Percentiles rank a stretch among this genome's conserved stretches.
Evolutionary conservation across 257 asterid genomes (phyloP).

Genomic region (Solanum etuberosum): DNA sequence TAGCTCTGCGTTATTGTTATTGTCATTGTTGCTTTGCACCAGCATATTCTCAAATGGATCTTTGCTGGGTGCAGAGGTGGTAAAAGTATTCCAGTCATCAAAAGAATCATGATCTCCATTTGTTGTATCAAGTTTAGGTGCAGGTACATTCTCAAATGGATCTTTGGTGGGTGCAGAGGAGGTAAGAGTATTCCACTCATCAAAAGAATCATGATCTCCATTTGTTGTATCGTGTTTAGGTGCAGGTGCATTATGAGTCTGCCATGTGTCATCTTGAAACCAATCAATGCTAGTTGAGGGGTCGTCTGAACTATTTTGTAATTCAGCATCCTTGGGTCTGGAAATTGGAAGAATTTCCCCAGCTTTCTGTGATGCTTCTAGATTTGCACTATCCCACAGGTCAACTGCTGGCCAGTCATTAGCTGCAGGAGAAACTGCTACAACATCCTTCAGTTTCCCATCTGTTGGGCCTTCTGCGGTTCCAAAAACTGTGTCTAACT

Average conservation of each 20-base stretch:
- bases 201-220: conserved; percentile 28
- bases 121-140: background rate
- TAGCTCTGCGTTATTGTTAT: background rate
- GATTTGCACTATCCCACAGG: conserved; percentile 30
- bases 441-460: conserved; percentile 16
- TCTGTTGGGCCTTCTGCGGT: conserved; percentile 16
- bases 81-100: conserved; percentile 10
- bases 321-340: conserved; percentile 14
- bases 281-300: conserved; percentile 30
- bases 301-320: conserved; percentile 8
- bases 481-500: conserved; percentile 59
- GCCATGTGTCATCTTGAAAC: conserved; percentile 41
- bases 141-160: conserved; percentile 23
- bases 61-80: background rate
- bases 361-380: conserved; percentile 16
- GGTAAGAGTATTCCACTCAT: conserved; percentile 66
- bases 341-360: conserved; percentile 26
- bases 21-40: background rate
- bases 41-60: background rate
- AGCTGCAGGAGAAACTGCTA: conserved; percentile 30
- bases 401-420: conserved; percentile 46
- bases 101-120: background rate
- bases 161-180: conserved; percentile 32
- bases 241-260: conserved; percentile 14
- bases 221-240: conserved; percentile 8